Conservation (phyloP, 177 flowering plant species). For the Vitis hybrid region DNA sequence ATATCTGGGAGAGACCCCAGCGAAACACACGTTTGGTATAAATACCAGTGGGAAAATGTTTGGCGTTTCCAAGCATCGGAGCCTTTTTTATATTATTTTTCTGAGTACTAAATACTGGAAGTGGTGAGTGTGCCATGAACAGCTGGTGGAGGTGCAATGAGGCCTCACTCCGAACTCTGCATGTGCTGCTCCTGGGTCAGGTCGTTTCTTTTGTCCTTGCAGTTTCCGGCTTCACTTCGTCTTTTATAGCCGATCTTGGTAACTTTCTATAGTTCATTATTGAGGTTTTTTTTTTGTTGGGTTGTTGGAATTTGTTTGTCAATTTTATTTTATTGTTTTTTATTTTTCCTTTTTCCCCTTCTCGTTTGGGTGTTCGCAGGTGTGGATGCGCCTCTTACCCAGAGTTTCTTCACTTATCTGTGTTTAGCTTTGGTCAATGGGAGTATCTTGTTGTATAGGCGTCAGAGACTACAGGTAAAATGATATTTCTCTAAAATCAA, state of each 20-base stretch:
- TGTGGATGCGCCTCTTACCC: constrained; percentile 67
- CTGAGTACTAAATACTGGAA: background rate
- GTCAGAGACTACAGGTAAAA: constrained; percentile 48
- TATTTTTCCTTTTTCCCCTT: background rate
- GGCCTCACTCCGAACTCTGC: constrained; percentile 6
- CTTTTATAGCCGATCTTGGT: constrained; percentile 63
- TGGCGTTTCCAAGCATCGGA: too few species aligned
- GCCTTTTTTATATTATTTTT: too few species aligned
- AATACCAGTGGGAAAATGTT: too few species aligned
- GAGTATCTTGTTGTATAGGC: constrained; percentile 48
- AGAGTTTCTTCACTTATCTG: constrained; percentile 48
- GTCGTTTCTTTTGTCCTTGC: constrained; percentile 59
- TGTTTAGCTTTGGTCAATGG: constrained; percentile 59
- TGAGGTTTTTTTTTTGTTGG: background rate
- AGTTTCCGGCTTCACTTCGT: constrained; percentile 52
- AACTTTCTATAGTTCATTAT: background rate
- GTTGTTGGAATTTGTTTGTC: background rate
- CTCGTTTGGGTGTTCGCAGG: constrained; percentile 30
- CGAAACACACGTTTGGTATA: too few species aligned
- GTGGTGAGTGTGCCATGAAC: constrained; percentile 1
- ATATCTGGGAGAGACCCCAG: too few species aligned
- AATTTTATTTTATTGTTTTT: background rate
- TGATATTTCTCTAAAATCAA: background rate
- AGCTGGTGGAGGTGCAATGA: constrained; percentile 22
- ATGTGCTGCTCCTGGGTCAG: constrained; percentile 57